Conservation (phyloP, 306 rosid species). For the Dryas octopetala region DNA sequence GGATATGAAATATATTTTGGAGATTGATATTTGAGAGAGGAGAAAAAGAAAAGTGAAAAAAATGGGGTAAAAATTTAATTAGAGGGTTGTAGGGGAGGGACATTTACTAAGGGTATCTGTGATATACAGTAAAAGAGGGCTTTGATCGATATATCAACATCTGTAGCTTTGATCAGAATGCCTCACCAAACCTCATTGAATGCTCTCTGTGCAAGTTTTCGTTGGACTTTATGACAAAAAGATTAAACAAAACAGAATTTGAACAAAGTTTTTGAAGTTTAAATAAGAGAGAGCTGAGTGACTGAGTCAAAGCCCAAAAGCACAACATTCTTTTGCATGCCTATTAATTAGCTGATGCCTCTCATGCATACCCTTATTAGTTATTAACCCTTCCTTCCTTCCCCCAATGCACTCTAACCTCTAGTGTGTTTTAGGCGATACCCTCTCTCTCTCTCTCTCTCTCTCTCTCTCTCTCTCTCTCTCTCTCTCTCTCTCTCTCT, state of each 20-base stretch:
- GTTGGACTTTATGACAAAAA: constrained; percentile 26
- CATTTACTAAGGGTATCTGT: constrained; percentile 64
- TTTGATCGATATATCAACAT: constrained; percentile 54
- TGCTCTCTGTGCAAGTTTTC: constrained; percentile 10
- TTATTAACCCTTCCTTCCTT: not conserved
- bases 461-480: no score
- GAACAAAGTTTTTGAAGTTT: constrained; percentile 31
- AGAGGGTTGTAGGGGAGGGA: constrained; percentile 16
- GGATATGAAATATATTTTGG: not conserved
- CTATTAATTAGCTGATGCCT: not conserved
- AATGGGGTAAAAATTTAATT: constrained; percentile 9
- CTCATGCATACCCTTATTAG: no score
- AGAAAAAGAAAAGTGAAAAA: constrained; percentile 11
- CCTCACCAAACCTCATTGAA: constrained; percentile 80
- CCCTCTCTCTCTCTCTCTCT: constrained; percentile 7
- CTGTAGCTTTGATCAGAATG: constrained; percentile 38
- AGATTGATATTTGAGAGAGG: constrained; percentile 2
- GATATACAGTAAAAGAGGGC: constrained; percentile 53
- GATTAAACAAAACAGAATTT: constrained; percentile 33
- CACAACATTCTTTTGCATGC: constrained; percentile 42
- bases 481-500: no score
- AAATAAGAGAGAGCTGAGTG: not conserved
- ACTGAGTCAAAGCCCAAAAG: constrained; percentile 20
- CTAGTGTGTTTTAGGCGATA: constrained; percentile 5
- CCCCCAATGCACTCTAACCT: constrained; percentile 14